Evolutionary conservation across 2,329 filamentous ascomycete genomes (phyloP), one percentile per base, ranked within the genome.

Genomic region (Trichoderma sp.): DNA sequence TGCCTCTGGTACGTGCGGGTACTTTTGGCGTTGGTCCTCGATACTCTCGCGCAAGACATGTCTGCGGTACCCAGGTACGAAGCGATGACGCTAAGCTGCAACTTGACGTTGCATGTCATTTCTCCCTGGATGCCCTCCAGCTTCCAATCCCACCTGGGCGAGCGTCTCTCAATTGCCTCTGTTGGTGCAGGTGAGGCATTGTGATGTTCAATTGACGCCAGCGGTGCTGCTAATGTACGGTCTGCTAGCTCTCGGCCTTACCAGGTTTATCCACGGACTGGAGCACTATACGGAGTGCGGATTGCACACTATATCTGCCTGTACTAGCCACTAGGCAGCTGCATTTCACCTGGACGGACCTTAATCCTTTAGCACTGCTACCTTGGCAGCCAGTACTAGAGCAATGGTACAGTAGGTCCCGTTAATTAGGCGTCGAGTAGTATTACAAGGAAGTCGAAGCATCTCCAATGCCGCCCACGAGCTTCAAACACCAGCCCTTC

Each of bases 1-100:
- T 14, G 38, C n/a, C 29, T 12, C 24, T 50, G 16, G 11, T 27
- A 56, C 56, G 2, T 38, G 68, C n/a, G 31, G 68, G 59, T 53
- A 72, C 68, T 33, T 72, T 63, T 31, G 67, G 21, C 9, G 68
- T n/a, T 68, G 59, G 68, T 63, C 24, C n/a, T 60, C 56, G 29
- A 50, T 63, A 63, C 59, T 14, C 6, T 50, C 21, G 41, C 6
- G 29, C 56, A 50, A 63, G 24, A 53, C 24, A 62, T 31, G 14
- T 27, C 33, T 21, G 53, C 21, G 27, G 38, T 50, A 53, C 35
- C 38, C 59, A 62, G 69, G 69, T 62, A 63, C 38, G 56, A 64
- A 53, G 59, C 38, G 35, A 64, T 72, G 59, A 53, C 45, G 66
- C 66, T 59, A 59, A 16, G n/a, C 31, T 35, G 66, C 45, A 50